Percentiles rank a stretch among this genome's conserved stretches.
phyloP scores from a whole-genome alignment of 768 basidiomycete species.

The Mycena alexandri region DNA sequence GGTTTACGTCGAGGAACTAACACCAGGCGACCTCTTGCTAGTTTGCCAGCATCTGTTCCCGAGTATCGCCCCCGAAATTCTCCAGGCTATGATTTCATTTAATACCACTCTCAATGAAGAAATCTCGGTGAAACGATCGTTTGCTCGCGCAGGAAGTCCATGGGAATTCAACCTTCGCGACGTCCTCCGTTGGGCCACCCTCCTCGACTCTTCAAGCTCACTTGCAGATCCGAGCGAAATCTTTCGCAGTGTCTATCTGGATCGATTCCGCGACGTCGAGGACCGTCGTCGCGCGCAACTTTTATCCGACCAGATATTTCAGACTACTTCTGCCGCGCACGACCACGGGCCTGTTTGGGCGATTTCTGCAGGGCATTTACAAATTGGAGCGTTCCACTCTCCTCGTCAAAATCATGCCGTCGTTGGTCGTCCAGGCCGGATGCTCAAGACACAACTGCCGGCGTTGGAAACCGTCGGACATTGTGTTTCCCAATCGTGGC shows the following conservation, averaged over 20 bases:
- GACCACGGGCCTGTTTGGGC: conserved; percentile 52
- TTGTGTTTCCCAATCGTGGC: conserved; percentile 83
- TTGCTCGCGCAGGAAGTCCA: conserved; percentile 86
- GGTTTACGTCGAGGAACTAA: conserved; percentile 91
- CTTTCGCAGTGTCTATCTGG: conserved; percentile 81
- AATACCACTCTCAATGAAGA: conserved; percentile 79
- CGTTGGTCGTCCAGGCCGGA: conserved; percentile 56
- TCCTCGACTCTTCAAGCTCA: conserved; percentile 53
- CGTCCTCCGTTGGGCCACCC: conserved; percentile 87
- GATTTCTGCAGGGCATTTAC: conserved; percentile 63
- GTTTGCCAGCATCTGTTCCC: conserved; percentile 86
- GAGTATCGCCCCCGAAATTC: conserved; percentile 60
- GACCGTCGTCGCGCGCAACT: conserved; percentile 70
- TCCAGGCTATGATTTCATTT: conserved; percentile 86
- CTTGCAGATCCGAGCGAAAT: conserved; percentile 69
- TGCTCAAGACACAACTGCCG: conserved; percentile 74
- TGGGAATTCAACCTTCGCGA: conserved; percentile 99
- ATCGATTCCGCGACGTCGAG: conserved; percentile 82
- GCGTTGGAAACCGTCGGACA: conserved; percentile 82
- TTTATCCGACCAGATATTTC: conserved; percentile 70
- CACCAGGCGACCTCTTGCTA: conserved; percentile 78
- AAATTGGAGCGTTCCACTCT: conserved; percentile 73
- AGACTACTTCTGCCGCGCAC: conserved; percentile 40
- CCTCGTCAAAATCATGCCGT: conserved; percentile 53
- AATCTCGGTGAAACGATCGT: conserved; percentile 70